Base-by-base conservation (phyloP, 257 asterid genomes). In the Nemophila menziesii region DNA sequence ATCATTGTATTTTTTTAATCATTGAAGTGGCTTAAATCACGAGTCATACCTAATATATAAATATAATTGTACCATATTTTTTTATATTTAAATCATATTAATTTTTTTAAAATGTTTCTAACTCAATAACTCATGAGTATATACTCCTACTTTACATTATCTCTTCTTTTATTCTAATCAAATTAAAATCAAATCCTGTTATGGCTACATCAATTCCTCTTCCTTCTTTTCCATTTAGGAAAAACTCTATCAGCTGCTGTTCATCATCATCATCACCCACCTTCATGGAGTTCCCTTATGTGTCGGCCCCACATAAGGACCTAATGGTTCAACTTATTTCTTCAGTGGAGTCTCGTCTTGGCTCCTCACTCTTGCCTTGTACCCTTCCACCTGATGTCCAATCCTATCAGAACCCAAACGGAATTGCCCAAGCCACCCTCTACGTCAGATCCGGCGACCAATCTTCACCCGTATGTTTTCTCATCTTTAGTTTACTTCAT, bases 241-340 rank as follows among this genome's bases (percentile, higher is more conserved):
- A 51, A 46, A 55, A 21, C 16, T 2, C 58, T 47, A 38, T 49
- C 37, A 20, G 55, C 40, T 15, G 66, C 38, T 33, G 65, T 16
- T 37, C 46, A 12, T 53, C 65, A 4, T 27, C 61, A 23, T 40
- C 74, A 14, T 57, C 68, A 14, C 37, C 66, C 44, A 75, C 67
- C 44, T 73, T 83, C 74, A 63, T 58, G 76, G 92, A 78, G 20
- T 83, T 83, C 43, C 95, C 97, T 0, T 57, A 73, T 15, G 90
- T 60, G 9, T 70, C 92, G 0, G 67, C 46, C 15, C 69, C 87
- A 11, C 82, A 69, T 11, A 80, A 66, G 41, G 60, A 76, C 11
- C 68, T 87, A 4, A 80, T 87, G 95, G 48, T 71, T 62, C 92
- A 75, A 52, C 72, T 80, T 12, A 20, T 83, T 26, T 71, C 92